Evolutionary conservation across 2,329 filamentous ascomycete species (phyloP), one percentile per base, ranked within the genome.

Genomic region (Fusarium concolor): DNA sequence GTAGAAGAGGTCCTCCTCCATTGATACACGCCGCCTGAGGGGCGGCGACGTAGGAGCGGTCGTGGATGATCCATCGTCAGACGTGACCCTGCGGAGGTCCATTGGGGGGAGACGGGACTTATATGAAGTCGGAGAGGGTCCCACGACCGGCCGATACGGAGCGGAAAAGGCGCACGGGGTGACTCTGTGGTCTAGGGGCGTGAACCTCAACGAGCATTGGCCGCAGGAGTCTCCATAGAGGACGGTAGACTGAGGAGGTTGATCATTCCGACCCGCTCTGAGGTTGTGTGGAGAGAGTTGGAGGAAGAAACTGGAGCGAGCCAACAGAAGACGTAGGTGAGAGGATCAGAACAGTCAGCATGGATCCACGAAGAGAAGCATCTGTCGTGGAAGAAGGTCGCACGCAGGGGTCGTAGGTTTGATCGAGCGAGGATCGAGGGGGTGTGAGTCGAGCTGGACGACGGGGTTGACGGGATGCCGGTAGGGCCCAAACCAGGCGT

Each of bases 1-100:
- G 71, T 86, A 86, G 71, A 83, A 81, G 71, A 83, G 77, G 71
- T 86, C 84, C 78, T 86, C 84, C 75, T 86, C 85, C 79, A 86
- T 84, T 49, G 85, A 86, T 71, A 85, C 80, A 71, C 81, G 80
- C 76, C 80, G 80, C 74, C 81, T 78, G 60, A 77, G 75, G 65
- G 76, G 79, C 78, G 79, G 77, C 72, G 76, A 74, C 73, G 77
- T 54, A 71, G 74, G 49, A 64, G 63, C 57, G 61, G 68, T 70
- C 65, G 72, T 67, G 65, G 75, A 73, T 68, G 70, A 75, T 77
- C 74, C 77, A 78, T 79, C 70, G 64, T 77, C 74, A 68, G 66
- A 35, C 45, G 71, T 67, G 68, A 62, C 70, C 63, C 71, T 68
- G 61, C 68, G 71, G 70, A 72, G 68, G 56, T 79, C 78, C 79